Percentiles rank a stretch among this genome's conserved stretches.
These are phyloP conservation scores for Trypanosoma cruzi DNA, from an alignment of 208 protist species.

Conservation along the genomic window DNA sequence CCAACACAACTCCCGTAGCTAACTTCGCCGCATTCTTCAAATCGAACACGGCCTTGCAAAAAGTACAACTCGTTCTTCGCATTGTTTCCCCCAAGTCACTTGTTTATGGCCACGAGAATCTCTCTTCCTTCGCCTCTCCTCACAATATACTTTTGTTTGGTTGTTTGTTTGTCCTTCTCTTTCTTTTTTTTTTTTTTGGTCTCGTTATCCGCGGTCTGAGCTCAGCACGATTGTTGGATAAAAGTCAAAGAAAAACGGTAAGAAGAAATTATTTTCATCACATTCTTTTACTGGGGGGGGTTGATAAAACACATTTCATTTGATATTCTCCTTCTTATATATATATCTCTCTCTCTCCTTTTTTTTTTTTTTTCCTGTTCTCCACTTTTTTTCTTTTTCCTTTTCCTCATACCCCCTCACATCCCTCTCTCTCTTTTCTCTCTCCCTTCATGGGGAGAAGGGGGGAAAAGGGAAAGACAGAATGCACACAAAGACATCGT, in stretches of 20 bases:
- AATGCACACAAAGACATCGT: background rate
- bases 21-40: conserved; percentile 41
- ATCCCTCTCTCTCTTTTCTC: background rate
- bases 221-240: no score
- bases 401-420: background rate
- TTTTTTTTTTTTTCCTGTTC: background rate
- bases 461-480: background rate
- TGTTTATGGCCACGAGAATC: background rate
- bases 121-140: background rate
- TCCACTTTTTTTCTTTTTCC: background rate
- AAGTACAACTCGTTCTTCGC: background rate
- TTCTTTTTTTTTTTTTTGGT: background rate
- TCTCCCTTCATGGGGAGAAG: background rate
- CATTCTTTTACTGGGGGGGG: no score
- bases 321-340: conserved; percentile 9
- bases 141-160: background rate
- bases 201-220: no score
- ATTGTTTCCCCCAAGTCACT: background rate
- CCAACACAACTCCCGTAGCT: conserved; percentile 39
- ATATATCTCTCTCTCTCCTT: conserved; percentile 6
- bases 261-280: background rate
- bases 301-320: no score
- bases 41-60: conserved; percentile 44
- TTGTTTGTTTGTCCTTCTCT: background rate
- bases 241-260: background rate